Conservation (phyloP, 352 stramenopile species). For the Pythium monospermum region DNA sequence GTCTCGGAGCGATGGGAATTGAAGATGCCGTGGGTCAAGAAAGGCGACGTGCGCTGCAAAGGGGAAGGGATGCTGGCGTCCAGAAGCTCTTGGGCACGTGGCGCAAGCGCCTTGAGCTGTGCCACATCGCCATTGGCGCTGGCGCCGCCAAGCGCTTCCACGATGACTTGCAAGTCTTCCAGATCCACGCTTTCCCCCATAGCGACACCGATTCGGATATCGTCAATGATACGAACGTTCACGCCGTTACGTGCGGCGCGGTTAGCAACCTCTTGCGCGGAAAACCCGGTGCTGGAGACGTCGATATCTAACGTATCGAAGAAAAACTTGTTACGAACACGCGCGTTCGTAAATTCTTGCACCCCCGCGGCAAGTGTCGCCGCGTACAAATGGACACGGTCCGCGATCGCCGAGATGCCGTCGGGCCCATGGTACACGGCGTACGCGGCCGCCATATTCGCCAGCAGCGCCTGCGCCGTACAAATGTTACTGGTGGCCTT, state of each 20-base stretch:
- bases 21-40: constrained; percentile 96
- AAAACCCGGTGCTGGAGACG: constrained; percentile 78
- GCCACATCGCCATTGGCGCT: constrained; percentile 26
- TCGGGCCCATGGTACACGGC: constrained; percentile 98
- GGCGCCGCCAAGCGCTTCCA: constrained; percentile 71
- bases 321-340: constrained; percentile 77
- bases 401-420: constrained; percentile 92
- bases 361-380: constrained; percentile 87
- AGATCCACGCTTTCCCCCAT: constrained; percentile 96
- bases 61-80: constrained; percentile 49
- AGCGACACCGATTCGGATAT: constrained; percentile 88
- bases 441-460: constrained; percentile 98
- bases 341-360: constrained; percentile 70
- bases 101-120: constrained; percentile 51
- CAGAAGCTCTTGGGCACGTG: constrained; percentile 46
- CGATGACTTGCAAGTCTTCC: constrained; percentile 85
- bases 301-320: constrained; percentile 97
- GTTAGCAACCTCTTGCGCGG: constrained; percentile 67
- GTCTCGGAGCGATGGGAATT: constrained; percentile 97
- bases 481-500: constrained; percentile 99
- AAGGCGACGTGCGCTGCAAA: constrained; percentile 63
- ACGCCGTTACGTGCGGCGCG: constrained; percentile 64
- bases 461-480: constrained; percentile 97
- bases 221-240: constrained; percentile 86
- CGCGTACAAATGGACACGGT: constrained; percentile 91